Conservation (phyloP, 768 basidiomycete genomes). For the Lactarius pseudohatsudake region DNA sequence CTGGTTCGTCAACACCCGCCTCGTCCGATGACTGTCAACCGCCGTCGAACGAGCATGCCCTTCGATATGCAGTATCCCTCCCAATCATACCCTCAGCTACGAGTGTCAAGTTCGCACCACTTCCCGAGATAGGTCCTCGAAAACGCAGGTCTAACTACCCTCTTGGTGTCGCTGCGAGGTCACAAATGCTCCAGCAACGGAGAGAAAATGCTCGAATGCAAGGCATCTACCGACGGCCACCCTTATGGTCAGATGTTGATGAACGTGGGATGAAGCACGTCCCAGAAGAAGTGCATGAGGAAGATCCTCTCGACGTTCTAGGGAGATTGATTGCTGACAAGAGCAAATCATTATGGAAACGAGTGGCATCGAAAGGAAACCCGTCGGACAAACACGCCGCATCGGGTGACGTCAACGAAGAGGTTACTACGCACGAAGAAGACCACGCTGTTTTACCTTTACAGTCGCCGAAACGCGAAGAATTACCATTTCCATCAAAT, state of each 20-base stretch:
- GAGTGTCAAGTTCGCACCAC: constrained; percentile 39
- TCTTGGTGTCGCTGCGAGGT: constrained; percentile 41
- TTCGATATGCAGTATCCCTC: constrained; percentile 22
- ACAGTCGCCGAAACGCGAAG: neutral
- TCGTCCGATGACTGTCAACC: constrained; percentile 8
- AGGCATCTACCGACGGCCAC: constrained; percentile 2
- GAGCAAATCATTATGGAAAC: constrained; percentile 26
- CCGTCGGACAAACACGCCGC: constrained; percentile 3
- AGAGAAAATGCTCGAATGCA: constrained; percentile 14
- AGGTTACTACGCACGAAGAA: neutral
- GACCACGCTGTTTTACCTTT: no score
- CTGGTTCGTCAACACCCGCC: constrained; percentile 20
- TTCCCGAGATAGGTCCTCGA: constrained; percentile 36
- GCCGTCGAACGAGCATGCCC: constrained; percentile 1
- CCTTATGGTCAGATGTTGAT: constrained; percentile 18
- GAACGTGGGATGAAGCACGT: neutral
- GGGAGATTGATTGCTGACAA: constrained; percentile 24
- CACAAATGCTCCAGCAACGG: constrained; percentile 36
- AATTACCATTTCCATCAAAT: neutral
- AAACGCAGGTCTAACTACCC: constrained; percentile 35
- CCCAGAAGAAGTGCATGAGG: constrained; percentile 15
- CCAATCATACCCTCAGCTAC: constrained; percentile 28
- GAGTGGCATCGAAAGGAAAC: constrained; percentile 21
- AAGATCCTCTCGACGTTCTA: constrained; percentile 26
- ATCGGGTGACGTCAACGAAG: neutral